phyloP scores from a whole-genome alignment of 805 yeast species.

The Metschnikowia bowlesiae region DNA sequence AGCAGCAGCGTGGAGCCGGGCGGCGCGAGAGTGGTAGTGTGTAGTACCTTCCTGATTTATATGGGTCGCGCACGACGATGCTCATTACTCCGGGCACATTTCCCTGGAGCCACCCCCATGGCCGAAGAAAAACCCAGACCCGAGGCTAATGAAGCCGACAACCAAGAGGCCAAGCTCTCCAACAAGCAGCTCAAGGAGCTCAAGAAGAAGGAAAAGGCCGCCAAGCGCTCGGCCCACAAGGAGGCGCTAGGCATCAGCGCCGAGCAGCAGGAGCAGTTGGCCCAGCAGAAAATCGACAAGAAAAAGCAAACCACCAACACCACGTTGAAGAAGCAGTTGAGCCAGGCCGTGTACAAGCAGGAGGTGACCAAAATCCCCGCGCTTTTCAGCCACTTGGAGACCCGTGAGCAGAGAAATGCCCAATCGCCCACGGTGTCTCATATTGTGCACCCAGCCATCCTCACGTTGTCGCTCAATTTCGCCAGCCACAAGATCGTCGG shows the following conservation, averaged over 20 bases:
- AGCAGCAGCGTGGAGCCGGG: too few species aligned
- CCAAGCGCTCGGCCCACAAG: conserved; percentile 85
- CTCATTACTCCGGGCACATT: neutral
- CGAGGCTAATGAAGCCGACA: neutral
- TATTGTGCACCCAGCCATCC: conserved; percentile 81
- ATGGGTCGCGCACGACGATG: neutral
- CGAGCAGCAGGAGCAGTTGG: conserved; percentile 40
- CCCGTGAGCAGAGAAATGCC: conserved; percentile 67
- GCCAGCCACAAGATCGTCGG: conserved; percentile 87
- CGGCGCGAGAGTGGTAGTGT: too few species aligned
- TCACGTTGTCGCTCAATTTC: conserved; percentile 71
- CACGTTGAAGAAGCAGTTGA: conserved; percentile 49
- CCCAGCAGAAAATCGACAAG: conserved; percentile 41
- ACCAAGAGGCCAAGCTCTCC: conserved; percentile 31
- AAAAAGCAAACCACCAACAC: conserved; percentile 41
- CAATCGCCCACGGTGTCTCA: conserved; percentile 54
- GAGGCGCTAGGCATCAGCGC: conserved; percentile 57
- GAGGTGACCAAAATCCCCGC: conserved; percentile 51
- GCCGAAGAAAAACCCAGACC: conserved; percentile 6
- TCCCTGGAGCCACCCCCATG: conserved; percentile 1
- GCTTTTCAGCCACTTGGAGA: conserved; percentile 74
- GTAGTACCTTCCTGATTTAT: too few species aligned
- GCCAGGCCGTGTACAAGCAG: conserved; percentile 46
- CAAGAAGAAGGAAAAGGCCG: conserved; percentile 87
- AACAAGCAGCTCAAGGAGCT: conserved; percentile 84